These are phyloP conservation scores for Hymenoscyphus fructigenus DNA, from an alignment of 2,329 filamentous ascomycete species.

Conservation along the genomic window DNA sequence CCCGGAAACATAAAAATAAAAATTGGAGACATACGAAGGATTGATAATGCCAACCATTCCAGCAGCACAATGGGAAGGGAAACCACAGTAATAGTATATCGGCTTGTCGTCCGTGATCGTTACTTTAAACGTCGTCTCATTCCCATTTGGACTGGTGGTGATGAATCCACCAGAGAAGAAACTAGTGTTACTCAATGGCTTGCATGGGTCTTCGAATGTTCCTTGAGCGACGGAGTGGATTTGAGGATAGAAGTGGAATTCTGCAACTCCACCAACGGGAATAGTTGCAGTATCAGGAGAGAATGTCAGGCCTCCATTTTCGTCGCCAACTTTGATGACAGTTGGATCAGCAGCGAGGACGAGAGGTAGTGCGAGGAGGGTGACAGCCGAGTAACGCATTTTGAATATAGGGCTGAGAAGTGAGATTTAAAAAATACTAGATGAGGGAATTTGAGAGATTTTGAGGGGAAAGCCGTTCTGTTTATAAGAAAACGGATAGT, in stretches of 20 bases:
- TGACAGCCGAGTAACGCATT: conserved; percentile 13
- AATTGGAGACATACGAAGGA: conserved; percentile 32
- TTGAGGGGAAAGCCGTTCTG: not conserved
- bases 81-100: conserved; percentile 46
- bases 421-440: not conserved
- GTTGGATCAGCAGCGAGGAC: conserved; percentile 21
- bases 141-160: conserved; percentile 22
- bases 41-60: conserved; percentile 49
- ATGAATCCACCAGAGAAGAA: conserved; percentile 29
- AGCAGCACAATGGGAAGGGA: conserved; percentile 40
- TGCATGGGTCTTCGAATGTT: conserved; percentile 37
- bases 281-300: conserved; percentile 51
- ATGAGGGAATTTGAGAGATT: conserved; percentile 5
- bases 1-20: not conserved
- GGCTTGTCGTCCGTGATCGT: conserved; percentile 41
- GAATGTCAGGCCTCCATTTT: conserved; percentile 43
- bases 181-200: conserved; percentile 33
- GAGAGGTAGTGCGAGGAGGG: conserved; percentile 9
- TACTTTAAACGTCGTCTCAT: conserved; percentile 42
- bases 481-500: not conserved
- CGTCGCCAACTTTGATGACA: conserved; percentile 34
- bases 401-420: not conserved
- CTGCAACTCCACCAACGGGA: conserved; percentile 48
- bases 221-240: conserved; percentile 51
- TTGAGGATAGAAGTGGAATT: conserved; percentile 54